A percentile compares a stretch with the other conserved stretches of the same genome.
Evolutionary conservation across 805 yeast species (phyloP).

Genomic region (Sugiyamaella floridensis): DNA sequence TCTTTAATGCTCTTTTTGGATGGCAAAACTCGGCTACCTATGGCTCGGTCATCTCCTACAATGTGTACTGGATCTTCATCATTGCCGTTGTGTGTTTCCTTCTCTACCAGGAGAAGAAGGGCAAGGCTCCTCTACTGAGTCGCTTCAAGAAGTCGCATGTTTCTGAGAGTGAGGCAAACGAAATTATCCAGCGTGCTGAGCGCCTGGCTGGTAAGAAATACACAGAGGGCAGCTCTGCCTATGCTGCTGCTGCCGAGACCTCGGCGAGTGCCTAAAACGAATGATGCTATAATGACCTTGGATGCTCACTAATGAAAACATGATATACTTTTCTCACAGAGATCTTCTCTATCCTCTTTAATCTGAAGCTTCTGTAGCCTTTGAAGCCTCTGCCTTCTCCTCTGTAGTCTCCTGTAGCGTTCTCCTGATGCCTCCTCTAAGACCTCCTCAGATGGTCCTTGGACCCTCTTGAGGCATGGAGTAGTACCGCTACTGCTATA

Average conservation of each 20-base stretch:
- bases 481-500: too few species aligned
- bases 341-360: too few species aligned
- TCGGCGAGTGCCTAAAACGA: not conserved
- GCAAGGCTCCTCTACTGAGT: conserved; percentile 60
- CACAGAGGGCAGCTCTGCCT: conserved; percentile 1
- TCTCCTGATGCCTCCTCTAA: too few species aligned
- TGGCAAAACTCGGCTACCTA: conserved; percentile 97
- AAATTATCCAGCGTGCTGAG: conserved; percentile 19
- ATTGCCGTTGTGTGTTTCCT: conserved; percentile 50
- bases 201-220: conserved; percentile 12
- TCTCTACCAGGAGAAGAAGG: conserved; percentile 77
- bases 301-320: not conserved
- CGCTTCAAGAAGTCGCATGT: conserved; percentile 38
- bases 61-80: conserved; percentile 75
- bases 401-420: too few species aligned
- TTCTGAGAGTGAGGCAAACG: conserved; percentile 18
- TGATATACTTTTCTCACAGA: not conserved
- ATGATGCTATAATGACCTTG: not conserved
- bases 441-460: too few species aligned
- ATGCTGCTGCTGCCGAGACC: conserved; percentile 1
- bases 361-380: too few species aligned
- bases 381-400: too few species aligned
- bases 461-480: too few species aligned
- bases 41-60: conserved; percentile 86
- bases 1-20: conserved; percentile 87